phyloP scores from a whole-genome alignment of 257 asterid genomes.

The Agastache rugosa region DNA sequence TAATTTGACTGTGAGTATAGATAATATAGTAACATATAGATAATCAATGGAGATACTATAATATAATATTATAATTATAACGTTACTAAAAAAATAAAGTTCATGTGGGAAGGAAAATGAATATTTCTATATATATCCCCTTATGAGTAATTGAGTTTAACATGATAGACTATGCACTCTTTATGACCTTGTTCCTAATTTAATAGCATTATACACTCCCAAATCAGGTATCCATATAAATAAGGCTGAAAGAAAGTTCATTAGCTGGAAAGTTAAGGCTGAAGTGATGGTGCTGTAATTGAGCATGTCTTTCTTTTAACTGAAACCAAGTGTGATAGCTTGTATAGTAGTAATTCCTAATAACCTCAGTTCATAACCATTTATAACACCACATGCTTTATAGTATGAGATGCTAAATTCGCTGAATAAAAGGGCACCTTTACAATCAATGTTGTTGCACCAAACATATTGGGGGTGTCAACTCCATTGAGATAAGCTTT shows the following conservation, averaged over 20 bases:
- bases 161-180: not conserved
- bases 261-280: conserved; percentile 23
- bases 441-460: conserved; percentile 78
- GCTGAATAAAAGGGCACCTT: conserved; percentile 54
- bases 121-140: not conserved
- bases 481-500: conserved; percentile 94
- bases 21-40: too few species aligned
- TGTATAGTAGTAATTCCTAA: not conserved
- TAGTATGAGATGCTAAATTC: conserved; percentile 23
- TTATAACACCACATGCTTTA: not conserved
- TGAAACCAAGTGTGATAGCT: not conserved
- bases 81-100: not conserved
- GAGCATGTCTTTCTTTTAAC: conserved; percentile 1
- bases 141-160: not conserved
- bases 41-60: not conserved
- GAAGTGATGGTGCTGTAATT: not conserved
- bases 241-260: conserved; percentile 8
- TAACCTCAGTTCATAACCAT: conserved; percentile 20
- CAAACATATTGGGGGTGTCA: conserved; percentile 91
- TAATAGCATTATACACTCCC: not conserved
- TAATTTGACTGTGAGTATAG: too few species aligned
- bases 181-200: conserved; percentile 10
- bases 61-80: too few species aligned
- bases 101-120: not conserved
- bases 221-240: not conserved